Conservation (phyloP, 2,329 filamentous ascomycete species). For the Sclerotinia borealis region DNA sequence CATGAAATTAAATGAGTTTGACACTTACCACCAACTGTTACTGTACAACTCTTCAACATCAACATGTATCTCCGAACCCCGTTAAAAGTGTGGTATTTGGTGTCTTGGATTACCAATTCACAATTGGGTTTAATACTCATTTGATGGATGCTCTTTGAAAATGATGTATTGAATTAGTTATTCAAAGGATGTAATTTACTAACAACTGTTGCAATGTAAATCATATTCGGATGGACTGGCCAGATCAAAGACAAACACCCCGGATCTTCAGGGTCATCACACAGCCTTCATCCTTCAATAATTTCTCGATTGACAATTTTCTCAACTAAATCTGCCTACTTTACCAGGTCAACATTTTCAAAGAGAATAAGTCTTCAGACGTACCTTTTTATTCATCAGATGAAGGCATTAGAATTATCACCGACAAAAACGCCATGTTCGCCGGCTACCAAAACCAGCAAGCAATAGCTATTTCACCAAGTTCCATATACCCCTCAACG, state of each 20-base stretch:
- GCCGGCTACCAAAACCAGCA: conserved; percentile 4
- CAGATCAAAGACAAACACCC: background rate
- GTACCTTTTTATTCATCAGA: background rate
- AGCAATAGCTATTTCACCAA: conserved; percentile 1
- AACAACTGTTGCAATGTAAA: background rate
- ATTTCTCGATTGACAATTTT: background rate
- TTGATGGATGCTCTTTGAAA: background rate
- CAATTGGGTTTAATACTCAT: background rate
- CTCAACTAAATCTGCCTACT: background rate
- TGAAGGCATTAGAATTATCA: background rate
- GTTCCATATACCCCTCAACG: conserved; percentile 2
- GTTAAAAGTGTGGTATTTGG: background rate
- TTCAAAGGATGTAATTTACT: no score
- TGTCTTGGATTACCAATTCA: no score
- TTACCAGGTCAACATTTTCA: background rate
- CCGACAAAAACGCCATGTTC: conserved; percentile 4
- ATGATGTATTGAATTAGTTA: background rate
- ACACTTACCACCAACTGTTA: background rate
- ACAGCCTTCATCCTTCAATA: background rate
- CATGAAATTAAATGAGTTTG: background rate
- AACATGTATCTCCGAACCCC: background rate
- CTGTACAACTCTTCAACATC: no score
- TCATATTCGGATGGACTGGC: background rate
- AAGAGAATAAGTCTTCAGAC: background rate
- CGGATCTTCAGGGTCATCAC: background rate